Conservation (phyloP, 2,329 filamentous ascomycete species). For the Aotearoamyces nothofagi region DNA sequence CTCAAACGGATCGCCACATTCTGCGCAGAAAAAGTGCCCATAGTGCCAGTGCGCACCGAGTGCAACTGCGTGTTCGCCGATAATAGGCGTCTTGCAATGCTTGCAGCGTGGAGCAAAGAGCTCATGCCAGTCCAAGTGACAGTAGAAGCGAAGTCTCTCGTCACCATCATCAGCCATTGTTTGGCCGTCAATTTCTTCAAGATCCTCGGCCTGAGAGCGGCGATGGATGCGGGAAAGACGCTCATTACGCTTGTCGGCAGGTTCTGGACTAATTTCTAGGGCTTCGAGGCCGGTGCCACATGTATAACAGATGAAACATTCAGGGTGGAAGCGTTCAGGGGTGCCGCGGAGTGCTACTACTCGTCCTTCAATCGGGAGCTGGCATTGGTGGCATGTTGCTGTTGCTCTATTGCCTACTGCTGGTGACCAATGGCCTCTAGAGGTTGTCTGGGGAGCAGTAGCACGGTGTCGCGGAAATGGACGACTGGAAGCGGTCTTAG, state of each 20-base stretch:
- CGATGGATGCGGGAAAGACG: conserved; percentile 62
- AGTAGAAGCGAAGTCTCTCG: conserved; percentile 71
- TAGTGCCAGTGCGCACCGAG: conserved; percentile 94
- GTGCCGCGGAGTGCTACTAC: conserved; percentile 71
- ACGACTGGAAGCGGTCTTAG: conserved; percentile 13
- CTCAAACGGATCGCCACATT: conserved; percentile 92
- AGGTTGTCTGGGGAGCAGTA: conserved; percentile 13
- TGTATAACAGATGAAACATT: conserved; percentile 81
- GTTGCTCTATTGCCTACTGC: conserved; percentile 38
- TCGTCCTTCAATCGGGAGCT: conserved; percentile 72
- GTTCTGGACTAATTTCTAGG: conserved; percentile 92
- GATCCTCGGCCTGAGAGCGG: conserved; percentile 38
- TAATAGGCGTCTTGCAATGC: conserved; percentile 90
- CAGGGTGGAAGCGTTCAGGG: conserved; percentile 69
- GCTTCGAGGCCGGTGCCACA: conserved; percentile 84
- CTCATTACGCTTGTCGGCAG: conserved; percentile 51
- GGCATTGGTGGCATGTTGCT: conserved; percentile 72
- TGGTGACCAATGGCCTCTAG: conserved; percentile 38
- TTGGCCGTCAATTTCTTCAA: conserved; percentile 46
- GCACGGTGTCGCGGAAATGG: conserved; percentile 21
- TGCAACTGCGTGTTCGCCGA: conserved; percentile 86
- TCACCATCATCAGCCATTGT: conserved; percentile 60
- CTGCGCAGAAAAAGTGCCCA: conserved; percentile 97
- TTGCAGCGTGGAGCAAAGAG: conserved; percentile 85
- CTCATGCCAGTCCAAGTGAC: conserved; percentile 98